Base-by-base conservation (phyloP, 2,329 filamentous ascomycete genomes). In the Ophiostoma pallidulum region DNA sequence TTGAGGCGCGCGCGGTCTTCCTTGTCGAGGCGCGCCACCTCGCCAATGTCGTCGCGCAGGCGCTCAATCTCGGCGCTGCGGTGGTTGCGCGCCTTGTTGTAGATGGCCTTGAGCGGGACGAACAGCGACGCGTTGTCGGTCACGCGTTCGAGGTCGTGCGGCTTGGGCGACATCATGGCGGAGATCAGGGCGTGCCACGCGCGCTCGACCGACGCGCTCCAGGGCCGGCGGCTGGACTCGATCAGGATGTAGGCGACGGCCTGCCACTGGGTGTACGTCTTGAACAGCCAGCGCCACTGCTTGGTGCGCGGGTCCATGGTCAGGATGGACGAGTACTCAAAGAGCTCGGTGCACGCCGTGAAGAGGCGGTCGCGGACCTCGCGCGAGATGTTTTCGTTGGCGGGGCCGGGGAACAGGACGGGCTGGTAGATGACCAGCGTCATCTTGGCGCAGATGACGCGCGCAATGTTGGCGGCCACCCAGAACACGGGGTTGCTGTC, bases 201-300 rank as follows among this genome's bases (percentile, higher is more conserved):
- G 33, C 49, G 61, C 59, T 55, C 59, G 38, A 58, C 55, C 28
- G 53, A 54, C 6, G 59, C 50, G 38, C 55, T 56, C 59, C 70
- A 73, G 2, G 66, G 63, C 0, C 68, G 62, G 3, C 67, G 67
- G 13, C 66, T 68, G 1, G 71, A 60, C 54, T 78, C 73, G 12
- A 78, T 65, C 24, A 80, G 55, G 1, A 78, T 63, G 53, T 75
- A 80, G 0, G 75, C 73, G 4, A 78, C 68, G 4, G 76, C 73
- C 53, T 78, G 69, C 74, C 75, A 80, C 50, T 78, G 74, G 0
- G 71, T 75, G 56, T 77, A 78, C 0, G 73, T 76, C 54, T 77
- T 72, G 58, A 75, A 78, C 6, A 77, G 62, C 77, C 77, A 80
- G 16, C 73, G 71, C 70, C 73, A 78, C 40, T 71, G 70, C 9